phyloP scores from a whole-genome alignment of 78 protist genomes.

The Tieghemostelium lacteum region DNA sequence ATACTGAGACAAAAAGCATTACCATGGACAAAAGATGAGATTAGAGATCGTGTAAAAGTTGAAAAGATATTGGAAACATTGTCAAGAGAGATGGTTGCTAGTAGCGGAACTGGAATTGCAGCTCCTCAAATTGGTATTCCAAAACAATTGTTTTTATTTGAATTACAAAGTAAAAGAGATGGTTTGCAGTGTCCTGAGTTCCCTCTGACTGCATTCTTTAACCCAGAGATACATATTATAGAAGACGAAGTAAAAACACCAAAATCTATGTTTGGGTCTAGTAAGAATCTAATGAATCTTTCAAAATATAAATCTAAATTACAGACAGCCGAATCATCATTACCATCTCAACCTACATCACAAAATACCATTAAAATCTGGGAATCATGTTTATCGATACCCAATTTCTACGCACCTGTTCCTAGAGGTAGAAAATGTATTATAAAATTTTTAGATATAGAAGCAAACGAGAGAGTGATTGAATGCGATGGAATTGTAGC shows the following conservation, averaged over 20 bases:
- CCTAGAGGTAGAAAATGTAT: slow-evolving; percentile 45
- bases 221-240: slow-evolving; percentile 33
- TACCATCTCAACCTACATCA: neutral
- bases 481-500: slow-evolving; percentile 65
- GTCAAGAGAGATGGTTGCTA: slow-evolving; percentile 5
- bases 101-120: slow-evolving; percentile 58
- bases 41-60: neutral
- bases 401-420: slow-evolving; percentile 27
- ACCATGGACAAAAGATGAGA: slow-evolving; percentile 50
- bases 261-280: slow-evolving; percentile 2
- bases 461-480: slow-evolving; percentile 19
- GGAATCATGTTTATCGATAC: slow-evolving; percentile 64
- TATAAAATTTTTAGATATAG: slow-evolving; percentile 35
- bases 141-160: slow-evolving; percentile 55
- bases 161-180: neutral
- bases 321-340: neutral
- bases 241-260: slow-evolving; percentile 5
- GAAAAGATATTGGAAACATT: slow-evolving; percentile 36
- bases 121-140: slow-evolving; percentile 58
- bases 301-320: slow-evolving; percentile 9
- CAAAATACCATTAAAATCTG: slow-evolving; percentile 32
- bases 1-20: slow-evolving; percentile 20
- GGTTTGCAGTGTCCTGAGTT: slow-evolving; percentile 18
- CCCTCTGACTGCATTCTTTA: slow-evolving; percentile 72
- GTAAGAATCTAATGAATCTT: slow-evolving; percentile 17